Evolutionary conservation across 1,284 basidiomycete species (phyloP), one percentile per base, ranked within the genome.

Genomic region (Rhodofomes roseus): DNA sequence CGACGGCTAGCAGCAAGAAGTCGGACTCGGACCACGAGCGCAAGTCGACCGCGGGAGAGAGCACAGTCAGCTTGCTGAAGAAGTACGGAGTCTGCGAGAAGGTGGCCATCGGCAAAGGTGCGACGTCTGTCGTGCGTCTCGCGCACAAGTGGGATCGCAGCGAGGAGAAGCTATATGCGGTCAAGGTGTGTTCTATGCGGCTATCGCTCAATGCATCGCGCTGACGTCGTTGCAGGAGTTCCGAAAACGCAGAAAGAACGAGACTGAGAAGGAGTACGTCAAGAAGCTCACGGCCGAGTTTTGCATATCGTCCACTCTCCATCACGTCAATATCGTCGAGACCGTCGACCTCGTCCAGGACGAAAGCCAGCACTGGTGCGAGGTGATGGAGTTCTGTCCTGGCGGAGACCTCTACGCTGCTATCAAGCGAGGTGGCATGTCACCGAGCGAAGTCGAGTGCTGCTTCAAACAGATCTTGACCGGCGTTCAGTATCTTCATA

Each of bases 221-320:
- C 60, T 52, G 18, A 23, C 52, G 39, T 27, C 14, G 55, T 55
- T 41, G 36, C 56, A 95, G 89, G 96, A 99, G 79, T 98, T 99
- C 83, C 90, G 96, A 60, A 98, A 98, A 75, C 87, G 96, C 65
- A 86, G 96, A 70, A 97, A 96, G 84, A 98, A 97, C 74, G 96
- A 99, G 79, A 90, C 95, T 1, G 96, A 99, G 76, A 98, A 98
- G 77, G 97, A 99, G 77, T 99, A 99, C 71, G 90, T 99, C 79
- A 99, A 99, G 86, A 99, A 99, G 77, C 90, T 99, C 69, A 99
- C 96, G 1, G 95, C 96, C 23, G 96, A 99, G 74, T 99, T 99
- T 76, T 99, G 96, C 77, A 99, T 99, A 65, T 96, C 95, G 36
- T 98, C 96, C 36, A 98, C 97, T 1, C 78, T 99, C 46, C 96